phyloP scores from a whole-genome alignment of 768 basidiomycete species.

The Butyriboletus loyo region DNA sequence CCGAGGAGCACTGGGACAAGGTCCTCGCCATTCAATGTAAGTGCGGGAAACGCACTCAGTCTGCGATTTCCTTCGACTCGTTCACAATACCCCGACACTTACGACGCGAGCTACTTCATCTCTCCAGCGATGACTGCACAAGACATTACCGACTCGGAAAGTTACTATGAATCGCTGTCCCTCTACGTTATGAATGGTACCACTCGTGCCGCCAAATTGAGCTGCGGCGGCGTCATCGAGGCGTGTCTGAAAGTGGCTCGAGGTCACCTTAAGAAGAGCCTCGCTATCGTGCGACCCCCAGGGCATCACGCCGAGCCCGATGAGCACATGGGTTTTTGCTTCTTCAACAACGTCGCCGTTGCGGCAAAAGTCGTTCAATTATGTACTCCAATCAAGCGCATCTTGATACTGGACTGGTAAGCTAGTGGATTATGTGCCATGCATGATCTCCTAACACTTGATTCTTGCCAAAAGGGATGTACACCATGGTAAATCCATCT shows the following conservation, averaged over 20 bases:
- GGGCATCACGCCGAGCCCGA: conserved; percentile 99
- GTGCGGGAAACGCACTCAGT: conserved; percentile 28
- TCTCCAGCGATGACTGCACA: conserved; percentile 68
- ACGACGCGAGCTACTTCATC: conserved; percentile 12
- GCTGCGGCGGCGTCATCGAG: conserved; percentile 94
- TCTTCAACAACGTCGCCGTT: conserved; percentile 98
- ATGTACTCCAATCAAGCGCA: conserved; percentile 65
- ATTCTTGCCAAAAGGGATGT: conserved; percentile 69
- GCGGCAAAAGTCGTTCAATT: conserved; percentile 81
- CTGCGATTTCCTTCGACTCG: conserved; percentile 2
- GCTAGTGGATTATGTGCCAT: conserved; percentile 25
- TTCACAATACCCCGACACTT: conserved; percentile 6
- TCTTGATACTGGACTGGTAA: conserved; percentile 94
- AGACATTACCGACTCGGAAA: conserved; percentile 69
- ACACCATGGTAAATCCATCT: conserved; percentile 69
- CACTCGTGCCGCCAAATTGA: conserved; percentile 78
- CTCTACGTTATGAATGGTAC: conserved; percentile 89
- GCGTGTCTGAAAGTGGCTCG: conserved; percentile 83
- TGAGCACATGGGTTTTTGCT: conserved; percentile 98
- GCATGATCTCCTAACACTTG: conserved; percentile 3
- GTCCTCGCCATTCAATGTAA: conserved; percentile 79
- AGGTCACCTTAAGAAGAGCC: conserved; percentile 74
- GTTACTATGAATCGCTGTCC: conserved; percentile 87
- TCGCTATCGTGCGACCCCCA: conserved; percentile 95
- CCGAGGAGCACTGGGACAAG: conserved; percentile 88